phyloP scores from a whole-genome alignment of 2,329 filamentous ascomycete genomes.

The Teratosphaeria pseudoeucalypti region DNA sequence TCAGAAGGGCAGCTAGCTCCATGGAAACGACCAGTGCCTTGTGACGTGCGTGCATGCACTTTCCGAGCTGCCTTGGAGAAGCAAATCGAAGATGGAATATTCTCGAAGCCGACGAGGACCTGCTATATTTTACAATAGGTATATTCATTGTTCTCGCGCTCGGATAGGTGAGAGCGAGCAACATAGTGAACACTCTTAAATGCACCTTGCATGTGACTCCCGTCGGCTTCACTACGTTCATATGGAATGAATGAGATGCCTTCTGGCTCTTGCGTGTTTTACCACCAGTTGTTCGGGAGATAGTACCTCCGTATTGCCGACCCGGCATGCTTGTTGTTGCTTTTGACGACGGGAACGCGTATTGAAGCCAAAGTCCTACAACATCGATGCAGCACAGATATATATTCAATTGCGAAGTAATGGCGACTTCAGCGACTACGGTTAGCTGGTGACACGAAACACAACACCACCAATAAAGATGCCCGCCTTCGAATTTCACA shows the following conservation, averaged over 20 bases:
- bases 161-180: not conserved
- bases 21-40: not conserved
- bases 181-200: not conserved
- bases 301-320: too few species aligned
- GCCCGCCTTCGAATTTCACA: slow-evolving; percentile 52
- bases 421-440: too few species aligned
- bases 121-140: not conserved
- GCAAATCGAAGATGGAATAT: not conserved
- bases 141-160: not conserved
- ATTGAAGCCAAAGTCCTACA: too few species aligned
- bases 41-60: not conserved
- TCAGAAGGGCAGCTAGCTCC: not conserved
- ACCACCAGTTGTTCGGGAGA: too few species aligned
- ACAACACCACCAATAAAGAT: not conserved
- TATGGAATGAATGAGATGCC: not conserved
- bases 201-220: not conserved
- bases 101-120: not conserved
- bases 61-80: not conserved
- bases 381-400: too few species aligned
- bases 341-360: too few species aligned
- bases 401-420: too few species aligned
- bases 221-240: not conserved
- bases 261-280: too few species aligned
- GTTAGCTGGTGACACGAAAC: not conserved
- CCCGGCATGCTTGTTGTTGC: too few species aligned